Evolutionary conservation across 106 monocot genomes (phyloP).

Genomic region (Chionographis japonica): DNA sequence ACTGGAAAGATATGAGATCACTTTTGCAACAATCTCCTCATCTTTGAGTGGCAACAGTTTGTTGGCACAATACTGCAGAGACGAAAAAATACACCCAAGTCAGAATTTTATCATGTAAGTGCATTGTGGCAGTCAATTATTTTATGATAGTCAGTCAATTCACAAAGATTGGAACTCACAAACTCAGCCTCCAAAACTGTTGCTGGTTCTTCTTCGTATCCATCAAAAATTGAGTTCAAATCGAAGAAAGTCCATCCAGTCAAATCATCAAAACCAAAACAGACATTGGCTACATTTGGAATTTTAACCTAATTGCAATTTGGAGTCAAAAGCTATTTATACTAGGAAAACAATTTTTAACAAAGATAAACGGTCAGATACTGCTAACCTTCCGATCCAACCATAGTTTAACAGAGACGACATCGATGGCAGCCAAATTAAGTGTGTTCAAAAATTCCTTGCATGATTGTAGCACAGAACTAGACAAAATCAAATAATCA

Average conservation of each 20-base stretch:
- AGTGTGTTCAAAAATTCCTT: constrained; percentile 62
- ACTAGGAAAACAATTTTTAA: neutral
- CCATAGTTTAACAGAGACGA: constrained; percentile 65
- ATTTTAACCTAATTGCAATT: constrained; percentile 39
- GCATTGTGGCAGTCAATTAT: neutral
- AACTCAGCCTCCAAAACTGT: constrained; percentile 63
- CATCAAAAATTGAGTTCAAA: constrained; percentile 63
- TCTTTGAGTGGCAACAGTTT: constrained; percentile 54
- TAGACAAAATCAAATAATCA: constrained; percentile 21
- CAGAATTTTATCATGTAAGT: no score
- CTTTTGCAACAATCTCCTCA: constrained; percentile 54
- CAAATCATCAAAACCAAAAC: constrained; percentile 46
- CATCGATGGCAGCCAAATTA: constrained; percentile 42
- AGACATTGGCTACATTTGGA: constrained; percentile 51
- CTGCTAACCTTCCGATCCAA: constrained; percentile 59
- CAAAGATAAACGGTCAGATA: constrained; percentile 1
- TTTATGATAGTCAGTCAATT: neutral
- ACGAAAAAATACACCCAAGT: neutral
- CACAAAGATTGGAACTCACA: constrained; percentile 33
- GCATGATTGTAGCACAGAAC: constrained; percentile 44
- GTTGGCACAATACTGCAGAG: constrained; percentile 54
- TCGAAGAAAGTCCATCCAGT: constrained; percentile 57
- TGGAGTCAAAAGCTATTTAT: neutral
- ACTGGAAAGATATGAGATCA: constrained; percentile 40
- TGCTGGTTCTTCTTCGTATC: constrained; percentile 46